These are phyloP conservation scores for Candida labiduridarum DNA, from an alignment of 1,139 yeast genomes.

Conservation along the genomic window DNA sequence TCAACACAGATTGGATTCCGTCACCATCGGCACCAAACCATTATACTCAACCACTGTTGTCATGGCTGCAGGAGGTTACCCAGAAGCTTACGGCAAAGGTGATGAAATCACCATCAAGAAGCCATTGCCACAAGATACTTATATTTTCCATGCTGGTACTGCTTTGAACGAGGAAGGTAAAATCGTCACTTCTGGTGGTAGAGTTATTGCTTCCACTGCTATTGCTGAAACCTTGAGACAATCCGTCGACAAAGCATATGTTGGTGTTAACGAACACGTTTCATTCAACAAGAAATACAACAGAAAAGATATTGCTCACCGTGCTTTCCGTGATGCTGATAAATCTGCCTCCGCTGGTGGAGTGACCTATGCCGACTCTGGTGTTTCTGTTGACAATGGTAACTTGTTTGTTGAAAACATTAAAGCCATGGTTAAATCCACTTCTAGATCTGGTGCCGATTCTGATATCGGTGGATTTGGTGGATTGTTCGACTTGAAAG, in stretches of 20 bases:
- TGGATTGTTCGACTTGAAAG: conserved; percentile 87
- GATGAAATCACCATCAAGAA: conserved; percentile 70
- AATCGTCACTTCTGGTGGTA: conserved; percentile 88
- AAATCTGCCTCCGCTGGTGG: conserved; percentile 29
- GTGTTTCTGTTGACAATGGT: conserved; percentile 97
- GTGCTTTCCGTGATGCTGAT: conserved; percentile 74
- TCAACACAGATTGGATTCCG: conserved; percentile 90
- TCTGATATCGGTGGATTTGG: conserved; percentile 99
- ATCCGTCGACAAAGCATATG: conserved; percentile 85
- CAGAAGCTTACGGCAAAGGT: conserved; percentile 83
- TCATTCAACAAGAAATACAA: conserved; percentile 74
- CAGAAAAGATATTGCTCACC: conserved; percentile 93
- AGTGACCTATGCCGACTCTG: conserved; percentile 89
- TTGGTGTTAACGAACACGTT: conserved; percentile 72
- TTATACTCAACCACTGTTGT: conserved; percentile 89
- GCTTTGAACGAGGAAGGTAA: conserved; percentile 51
- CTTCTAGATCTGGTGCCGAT: conserved; percentile 95
- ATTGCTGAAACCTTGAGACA: conserved; percentile 72
- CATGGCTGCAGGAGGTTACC: conserved; percentile 97
- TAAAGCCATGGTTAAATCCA: conserved; percentile 89
- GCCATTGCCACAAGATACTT: conserved; percentile 55
- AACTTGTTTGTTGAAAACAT: conserved; percentile 86
- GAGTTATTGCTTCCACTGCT: conserved; percentile 95
- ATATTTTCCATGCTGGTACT: conserved; percentile 96
- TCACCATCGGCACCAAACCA: conserved; percentile 61